Evolutionary conservation across 2,329 filamentous ascomycete species (phyloP).

Genomic region (Paraconiothyrium sp.): DNA sequence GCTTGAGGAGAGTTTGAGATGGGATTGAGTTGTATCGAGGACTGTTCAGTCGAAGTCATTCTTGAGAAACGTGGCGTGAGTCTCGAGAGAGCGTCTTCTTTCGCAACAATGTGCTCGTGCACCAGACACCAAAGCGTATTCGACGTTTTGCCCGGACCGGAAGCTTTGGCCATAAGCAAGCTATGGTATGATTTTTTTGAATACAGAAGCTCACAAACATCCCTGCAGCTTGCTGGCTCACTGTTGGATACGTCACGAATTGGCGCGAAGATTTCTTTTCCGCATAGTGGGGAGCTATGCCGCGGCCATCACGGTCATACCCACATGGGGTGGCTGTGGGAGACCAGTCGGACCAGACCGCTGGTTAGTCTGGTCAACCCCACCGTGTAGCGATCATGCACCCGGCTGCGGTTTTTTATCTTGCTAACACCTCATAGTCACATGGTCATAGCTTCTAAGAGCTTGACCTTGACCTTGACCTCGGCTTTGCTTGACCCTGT

Average conservation of each 20-base stretch:
- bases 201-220: not conserved
- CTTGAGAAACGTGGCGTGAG: constrained; percentile 9
- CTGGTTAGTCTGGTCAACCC: constrained; percentile 8
- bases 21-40: constrained; percentile 22
- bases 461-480: constrained; percentile 27
- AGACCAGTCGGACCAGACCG: constrained; percentile 22
- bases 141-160: constrained; percentile 4
- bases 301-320: constrained; percentile 26
- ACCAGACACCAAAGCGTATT: constrained; percentile 7
- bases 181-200: constrained; percentile 15
- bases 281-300: constrained; percentile 4
- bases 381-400: not conserved
- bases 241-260: constrained; percentile 23
- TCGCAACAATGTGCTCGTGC: constrained; percentile 4
- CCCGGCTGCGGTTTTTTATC: constrained; percentile 26
- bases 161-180: constrained; percentile 16
- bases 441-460: constrained; percentile 20
- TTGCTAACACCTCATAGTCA: constrained; percentile 38
- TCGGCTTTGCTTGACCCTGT: constrained; percentile 32
- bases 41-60: constrained; percentile 36
- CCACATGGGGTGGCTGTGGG: constrained; percentile 36
- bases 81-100: not conserved
- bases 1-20: constrained; percentile 26
- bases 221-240: constrained; percentile 11
- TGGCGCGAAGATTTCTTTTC: constrained; percentile 6